Conservation (phyloP, 768 basidiomycete genomes). For the Calocera viscosa region DNA sequence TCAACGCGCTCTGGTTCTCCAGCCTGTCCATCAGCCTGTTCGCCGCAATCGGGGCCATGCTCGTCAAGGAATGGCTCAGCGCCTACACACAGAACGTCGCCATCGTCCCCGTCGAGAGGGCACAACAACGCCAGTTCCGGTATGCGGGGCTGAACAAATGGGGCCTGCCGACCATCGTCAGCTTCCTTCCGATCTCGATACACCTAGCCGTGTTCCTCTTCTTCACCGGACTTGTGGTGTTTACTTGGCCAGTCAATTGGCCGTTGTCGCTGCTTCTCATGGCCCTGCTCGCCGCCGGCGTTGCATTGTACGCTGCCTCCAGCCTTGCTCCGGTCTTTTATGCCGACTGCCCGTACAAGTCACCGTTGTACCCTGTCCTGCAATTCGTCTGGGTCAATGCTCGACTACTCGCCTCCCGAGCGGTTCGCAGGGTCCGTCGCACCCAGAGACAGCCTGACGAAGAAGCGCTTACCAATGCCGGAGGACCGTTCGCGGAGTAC, state of each 20-base stretch:
- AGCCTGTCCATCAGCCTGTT: slow-evolving; percentile 31
- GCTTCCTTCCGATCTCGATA: slow-evolving; percentile 36
- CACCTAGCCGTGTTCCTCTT: slow-evolving; percentile 41
- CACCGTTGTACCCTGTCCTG: background rate
- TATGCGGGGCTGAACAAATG: slow-evolving; percentile 32
- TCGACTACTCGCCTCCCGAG: background rate
- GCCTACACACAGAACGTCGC: slow-evolving; percentile 26
- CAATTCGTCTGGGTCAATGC: background rate
- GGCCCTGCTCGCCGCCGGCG: background rate
- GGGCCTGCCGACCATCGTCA: slow-evolving; percentile 31
- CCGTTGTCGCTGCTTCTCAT: background rate
- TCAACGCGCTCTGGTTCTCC: slow-evolving; percentile 35
- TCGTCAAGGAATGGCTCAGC: slow-evolving; percentile 42
- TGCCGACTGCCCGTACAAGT: background rate
- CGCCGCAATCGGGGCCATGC: slow-evolving; percentile 34
- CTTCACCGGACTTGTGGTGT: background rate
- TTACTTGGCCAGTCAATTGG: background rate
- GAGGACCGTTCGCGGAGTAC: background rate
- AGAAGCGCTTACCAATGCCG: background rate
- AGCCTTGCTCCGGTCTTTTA: background rate
- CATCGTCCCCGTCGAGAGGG: slow-evolving; percentile 28
- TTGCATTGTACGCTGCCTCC: background rate
- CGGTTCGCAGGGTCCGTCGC: background rate
- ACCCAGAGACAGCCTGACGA: background rate
- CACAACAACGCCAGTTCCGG: slow-evolving; percentile 34